Evolutionary conservation across 495 filamentous ascomycete genomes (phyloP), one percentile per base, ranked within the genome.

Genomic region (Penicillium coffeae): DNA sequence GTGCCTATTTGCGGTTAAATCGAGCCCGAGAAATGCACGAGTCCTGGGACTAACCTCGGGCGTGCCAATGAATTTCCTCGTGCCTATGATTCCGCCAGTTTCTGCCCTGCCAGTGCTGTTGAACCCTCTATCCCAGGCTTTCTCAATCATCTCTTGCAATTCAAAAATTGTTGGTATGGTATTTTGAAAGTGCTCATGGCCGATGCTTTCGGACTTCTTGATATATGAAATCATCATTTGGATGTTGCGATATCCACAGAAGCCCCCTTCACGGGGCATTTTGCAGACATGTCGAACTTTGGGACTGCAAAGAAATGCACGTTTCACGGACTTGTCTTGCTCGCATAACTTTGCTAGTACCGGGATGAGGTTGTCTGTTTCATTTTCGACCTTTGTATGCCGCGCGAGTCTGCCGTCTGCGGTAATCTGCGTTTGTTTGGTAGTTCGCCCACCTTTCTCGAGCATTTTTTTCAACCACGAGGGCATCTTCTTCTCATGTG

Each of bases 201-300:
- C 88, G 13, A 73, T 68, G 19, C 71, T 69, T 34, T 72, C 60
- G 7, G 81, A 66, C 22, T 76, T 75, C 40, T 80, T 76, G 27
- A 97, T 79, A 62, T 87, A 92, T 2, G 90, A 91, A 14, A 85
- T 71, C 48, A 96, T 60, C 89, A 96, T 95, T 58, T 98, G 93
- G 34, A 96, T 95, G 63, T 96, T 98, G 8, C 93, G 78, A 59
- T 96, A 98, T n/a, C 93, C 93, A 67, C 93, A 98, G 68, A 97
- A 98, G 1, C 89, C 89, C 27, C 91, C 87, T 66, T 95, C 90
- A 30, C 73, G 78, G 8, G 75, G 75, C 32, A 95, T 73, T 56
- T 95, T 96, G 39, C 84, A 85, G 14, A 98, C 78, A 60, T 96
- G 91, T 32, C 81, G 79, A 1, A 88, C 85, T 21, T 71, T 74